Conservation (phyloP, 2,329 filamentous ascomycete species). For the Rutstroemia sp. region DNA sequence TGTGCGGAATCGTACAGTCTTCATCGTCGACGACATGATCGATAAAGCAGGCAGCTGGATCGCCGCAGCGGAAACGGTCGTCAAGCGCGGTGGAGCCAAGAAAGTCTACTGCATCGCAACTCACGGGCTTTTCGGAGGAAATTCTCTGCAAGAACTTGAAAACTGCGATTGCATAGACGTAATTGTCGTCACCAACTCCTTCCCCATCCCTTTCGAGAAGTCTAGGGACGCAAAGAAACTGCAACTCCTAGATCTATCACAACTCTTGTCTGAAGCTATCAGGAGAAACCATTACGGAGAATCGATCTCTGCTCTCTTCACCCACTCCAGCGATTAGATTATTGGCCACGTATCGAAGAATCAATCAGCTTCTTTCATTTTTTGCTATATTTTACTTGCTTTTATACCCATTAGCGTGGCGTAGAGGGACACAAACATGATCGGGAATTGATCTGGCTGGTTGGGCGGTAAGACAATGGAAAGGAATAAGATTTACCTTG, state of each 20-base stretch:
- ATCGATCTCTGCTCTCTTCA: slow-evolving; percentile 44
- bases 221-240: slow-evolving; percentile 70
- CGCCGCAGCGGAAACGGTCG: slow-evolving; percentile 90
- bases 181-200: slow-evolving; percentile 95
- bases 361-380: slow-evolving; percentile 39
- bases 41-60: slow-evolving; percentile 97
- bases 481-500: background rate
- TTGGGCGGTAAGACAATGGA: background rate
- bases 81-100: slow-evolving; percentile 84
- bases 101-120: slow-evolving; percentile 98
- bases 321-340: slow-evolving; percentile 22
- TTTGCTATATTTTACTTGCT: slow-evolving; percentile 12
- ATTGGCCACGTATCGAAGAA: background rate
- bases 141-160: slow-evolving; percentile 84
- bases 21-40: slow-evolving; percentile 98
- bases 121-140: slow-evolving; percentile 86
- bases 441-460: slow-evolving; percentile 13
- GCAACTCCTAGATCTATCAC: slow-evolving; percentile 81
- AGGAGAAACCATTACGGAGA: slow-evolving; percentile 95
- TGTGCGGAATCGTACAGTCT: slow-evolving; percentile 78
- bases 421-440: slow-evolving; percentile 13
- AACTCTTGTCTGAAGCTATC: slow-evolving; percentile 84
- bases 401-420: slow-evolving; percentile 23
- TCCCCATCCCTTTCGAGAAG: slow-evolving; percentile 76
- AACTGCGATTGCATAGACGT: slow-evolving; percentile 88